These are phyloP conservation scores for Clarkia xantiana DNA, from an alignment of 345 rosid genomes.

Conservation along the genomic window DNA sequence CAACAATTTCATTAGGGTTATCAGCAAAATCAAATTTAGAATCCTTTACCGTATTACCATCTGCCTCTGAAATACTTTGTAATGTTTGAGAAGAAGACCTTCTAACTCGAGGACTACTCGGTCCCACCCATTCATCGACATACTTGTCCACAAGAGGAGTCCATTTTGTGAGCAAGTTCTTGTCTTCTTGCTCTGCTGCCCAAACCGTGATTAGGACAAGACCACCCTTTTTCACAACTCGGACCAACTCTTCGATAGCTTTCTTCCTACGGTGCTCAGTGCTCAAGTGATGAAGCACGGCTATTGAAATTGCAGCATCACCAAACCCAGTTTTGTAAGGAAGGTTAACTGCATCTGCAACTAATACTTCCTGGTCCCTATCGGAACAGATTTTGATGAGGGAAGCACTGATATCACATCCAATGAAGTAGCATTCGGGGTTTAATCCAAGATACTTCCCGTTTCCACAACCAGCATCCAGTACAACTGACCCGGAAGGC, in stretches of 20 bases:
- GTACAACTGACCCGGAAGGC: constrained; percentile 63
- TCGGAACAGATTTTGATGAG: constrained; percentile 69
- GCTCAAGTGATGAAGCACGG: constrained; percentile 83
- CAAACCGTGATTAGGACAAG: constrained; percentile 78
- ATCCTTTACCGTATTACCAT: constrained; percentile 16
- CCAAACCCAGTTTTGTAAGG: constrained; percentile 75
- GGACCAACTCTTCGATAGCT: constrained; percentile 74
- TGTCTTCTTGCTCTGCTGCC: constrained; percentile 96
- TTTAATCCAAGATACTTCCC: constrained; percentile 78
- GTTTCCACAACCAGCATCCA: constrained; percentile 92
- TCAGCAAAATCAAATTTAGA: constrained; percentile 12
- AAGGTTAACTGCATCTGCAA: constrained; percentile 87
- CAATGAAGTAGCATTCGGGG: constrained; percentile 52
- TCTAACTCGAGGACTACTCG: constrained; percentile 67
- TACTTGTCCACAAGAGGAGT: constrained; percentile 66
- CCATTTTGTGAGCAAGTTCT: constrained; percentile 60
- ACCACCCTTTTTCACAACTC: constrained; percentile 73
- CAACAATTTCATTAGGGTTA: constrained; percentile 6
- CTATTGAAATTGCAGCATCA: constrained; percentile 84
- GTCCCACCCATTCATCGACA: constrained; percentile 81
- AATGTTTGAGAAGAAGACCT: constrained; percentile 34
- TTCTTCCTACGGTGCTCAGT: constrained; percentile 69
- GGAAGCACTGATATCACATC: constrained; percentile 70
- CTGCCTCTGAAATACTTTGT: constrained; percentile 62
- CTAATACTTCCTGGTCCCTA: constrained; percentile 67